Conservation (phyloP, 2,329 filamentous ascomycete genomes). For the Fusarium sp. region DNA sequence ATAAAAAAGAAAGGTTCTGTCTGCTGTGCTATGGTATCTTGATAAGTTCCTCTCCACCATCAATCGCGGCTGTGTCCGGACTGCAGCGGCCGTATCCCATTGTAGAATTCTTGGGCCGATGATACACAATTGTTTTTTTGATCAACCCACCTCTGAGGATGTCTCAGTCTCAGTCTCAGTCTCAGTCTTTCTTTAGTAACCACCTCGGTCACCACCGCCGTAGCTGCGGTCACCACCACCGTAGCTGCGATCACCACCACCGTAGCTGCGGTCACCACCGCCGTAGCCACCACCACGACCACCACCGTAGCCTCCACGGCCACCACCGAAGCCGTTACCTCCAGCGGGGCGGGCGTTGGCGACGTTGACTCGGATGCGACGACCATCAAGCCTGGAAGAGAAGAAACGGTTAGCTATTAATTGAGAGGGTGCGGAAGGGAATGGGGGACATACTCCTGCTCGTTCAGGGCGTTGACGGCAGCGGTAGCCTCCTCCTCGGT, state of each 20-base stretch:
- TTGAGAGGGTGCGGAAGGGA: accelerated
- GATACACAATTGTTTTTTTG: neutral
- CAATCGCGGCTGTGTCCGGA: neutral
- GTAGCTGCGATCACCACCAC: neutral
- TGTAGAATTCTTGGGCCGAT: neutral
- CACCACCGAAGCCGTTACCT: neutral
- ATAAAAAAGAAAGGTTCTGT: conserved; percentile 7
- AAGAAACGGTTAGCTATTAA: neutral
- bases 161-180: neutral
- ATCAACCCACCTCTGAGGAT: neutral
- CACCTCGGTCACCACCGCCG: neutral
- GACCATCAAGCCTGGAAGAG: neutral
- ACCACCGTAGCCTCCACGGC: neutral
- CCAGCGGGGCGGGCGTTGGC: neutral
- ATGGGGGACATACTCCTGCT: conserved; percentile 2
- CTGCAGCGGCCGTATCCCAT: conserved; percentile 1
- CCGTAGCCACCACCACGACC: neutral
- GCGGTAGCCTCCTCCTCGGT: neutral
- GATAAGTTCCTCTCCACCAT: conserved; percentile 5
- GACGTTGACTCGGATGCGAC: conserved; percentile 1
- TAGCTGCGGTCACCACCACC: neutral
- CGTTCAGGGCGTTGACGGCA: neutral
- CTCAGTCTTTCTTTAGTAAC: neutral
- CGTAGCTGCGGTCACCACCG: neutral
- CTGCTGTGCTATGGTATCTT: conserved; percentile 10